These are phyloP conservation scores for Candida sanyaensis DNA, from an alignment of 1,139 yeast genomes.

Conservation along the genomic window DNA sequence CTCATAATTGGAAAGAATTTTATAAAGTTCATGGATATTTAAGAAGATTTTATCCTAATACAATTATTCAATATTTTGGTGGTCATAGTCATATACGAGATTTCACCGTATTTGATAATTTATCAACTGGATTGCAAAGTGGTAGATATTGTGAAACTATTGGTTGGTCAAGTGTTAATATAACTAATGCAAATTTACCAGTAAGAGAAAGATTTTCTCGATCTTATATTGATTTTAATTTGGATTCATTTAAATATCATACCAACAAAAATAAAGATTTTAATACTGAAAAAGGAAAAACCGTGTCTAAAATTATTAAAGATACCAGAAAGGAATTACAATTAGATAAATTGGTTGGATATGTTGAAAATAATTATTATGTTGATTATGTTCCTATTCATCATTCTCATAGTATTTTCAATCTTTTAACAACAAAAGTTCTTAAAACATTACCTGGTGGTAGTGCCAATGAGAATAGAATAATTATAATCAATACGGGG, in stretches of 20 bases:
- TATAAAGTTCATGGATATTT: conserved; percentile 52
- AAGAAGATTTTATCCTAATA: conserved; percentile 58
- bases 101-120: conserved; percentile 65
- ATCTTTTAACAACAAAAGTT: conserved; percentile 58
- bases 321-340: conserved; percentile 49
- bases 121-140: conserved; percentile 78
- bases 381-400: conserved; percentile 70
- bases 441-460: conserved; percentile 51
- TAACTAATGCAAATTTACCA: conserved; percentile 13
- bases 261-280: conserved; percentile 33
- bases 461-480: conserved; percentile 41
- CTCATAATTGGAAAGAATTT: conserved; percentile 57
- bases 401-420: conserved; percentile 60
- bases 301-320: conserved; percentile 47
- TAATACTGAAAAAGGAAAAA: conserved; percentile 53
- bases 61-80: conserved; percentile 82
- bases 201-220: conserved; percentile 44
- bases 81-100: conserved; percentile 96
- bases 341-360: conserved; percentile 61
- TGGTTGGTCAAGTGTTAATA: conserved; percentile 75
- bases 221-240: conserved; percentile 79
- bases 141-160: conserved; percentile 93
- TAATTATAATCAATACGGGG: conserved; percentile 81
- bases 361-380: conserved; percentile 63
- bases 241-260: conserved; percentile 69